Evolutionary conservation across 805 yeast genomes (phyloP).

Genomic region (Candida rishiriensis): DNA sequence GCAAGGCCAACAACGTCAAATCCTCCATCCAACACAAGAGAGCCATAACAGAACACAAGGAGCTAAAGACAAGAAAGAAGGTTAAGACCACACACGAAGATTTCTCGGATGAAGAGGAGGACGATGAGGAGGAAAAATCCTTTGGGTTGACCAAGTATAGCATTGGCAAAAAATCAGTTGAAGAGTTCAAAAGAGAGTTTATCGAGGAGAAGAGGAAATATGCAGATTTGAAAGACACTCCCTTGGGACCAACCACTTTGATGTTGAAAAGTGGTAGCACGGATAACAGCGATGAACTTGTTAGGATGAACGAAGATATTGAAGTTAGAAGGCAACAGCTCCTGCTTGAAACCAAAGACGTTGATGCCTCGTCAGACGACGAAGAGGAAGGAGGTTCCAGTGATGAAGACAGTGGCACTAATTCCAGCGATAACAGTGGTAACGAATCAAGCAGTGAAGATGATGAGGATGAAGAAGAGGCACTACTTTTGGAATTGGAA

Average conservation of each 20-base stretch:
- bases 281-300: slow-evolving; percentile 1
- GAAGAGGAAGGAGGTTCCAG: slow-evolving; percentile 8
- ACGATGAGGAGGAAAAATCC: slow-evolving; percentile 36
- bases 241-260: not conserved
- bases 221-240: not conserved
- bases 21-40: slow-evolving; percentile 51
- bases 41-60: slow-evolving; percentile 49
- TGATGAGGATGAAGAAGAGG: slow-evolving; percentile 49
- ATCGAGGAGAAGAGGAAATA: slow-evolving; percentile 5
- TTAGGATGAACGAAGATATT: slow-evolving; percentile 28
- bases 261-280: not conserved
- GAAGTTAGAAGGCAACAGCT: slow-evolving; percentile 12
- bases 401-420: slow-evolving; percentile 17
- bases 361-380: slow-evolving; percentile 25
- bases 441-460: slow-evolving; percentile 16
- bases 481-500: slow-evolving; percentile 35
- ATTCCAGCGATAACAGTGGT: slow-evolving; percentile 35
- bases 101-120: slow-evolving; percentile 43
- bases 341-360: slow-evolving; percentile 12
- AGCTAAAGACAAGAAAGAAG: slow-evolving; percentile 42
- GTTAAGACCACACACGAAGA: slow-evolving; percentile 15
- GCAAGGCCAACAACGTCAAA: slow-evolving; percentile 38
- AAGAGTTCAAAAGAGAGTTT: slow-evolving; percentile 17
- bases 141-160: slow-evolving; percentile 15
- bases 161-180: slow-evolving; percentile 12